Evolutionary conservation across 169 alveolate genomes (phyloP).

Genomic region (Plasmodium vivax): DNA sequence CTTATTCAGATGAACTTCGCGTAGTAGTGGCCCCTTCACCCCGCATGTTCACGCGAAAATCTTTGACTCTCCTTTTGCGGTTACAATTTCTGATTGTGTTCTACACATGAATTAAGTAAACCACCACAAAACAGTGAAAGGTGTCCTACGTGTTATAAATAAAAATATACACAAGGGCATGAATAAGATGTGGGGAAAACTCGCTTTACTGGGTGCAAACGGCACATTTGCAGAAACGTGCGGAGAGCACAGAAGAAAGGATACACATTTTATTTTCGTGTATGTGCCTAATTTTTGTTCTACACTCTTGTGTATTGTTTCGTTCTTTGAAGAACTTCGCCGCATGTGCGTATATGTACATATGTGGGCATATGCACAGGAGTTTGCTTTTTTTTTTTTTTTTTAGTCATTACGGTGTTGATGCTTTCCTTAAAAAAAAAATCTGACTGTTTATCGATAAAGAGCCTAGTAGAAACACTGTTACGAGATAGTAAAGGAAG

Average conservation of each 20-base stretch:
- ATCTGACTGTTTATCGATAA: conserved; percentile 52
- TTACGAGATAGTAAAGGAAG: neutral
- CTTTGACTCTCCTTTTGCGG: neutral
- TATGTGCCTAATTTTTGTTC: neutral
- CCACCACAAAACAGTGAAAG: conserved; percentile 38
- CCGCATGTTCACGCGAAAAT: neutral
- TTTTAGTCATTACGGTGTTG: conserved; percentile 28
- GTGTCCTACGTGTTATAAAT: conserved; percentile 39
- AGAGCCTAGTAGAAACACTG: conserved; percentile 57
- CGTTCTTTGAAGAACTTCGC: neutral
- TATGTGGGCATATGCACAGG: neutral
- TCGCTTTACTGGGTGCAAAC: neutral
- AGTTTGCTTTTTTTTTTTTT: neutral
- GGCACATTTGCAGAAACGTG: neutral
- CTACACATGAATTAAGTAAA: conserved; percentile 60
- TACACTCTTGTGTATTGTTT: neutral
- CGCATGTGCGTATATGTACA: neutral
- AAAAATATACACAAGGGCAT: neutral
- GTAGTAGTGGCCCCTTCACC: neutral
- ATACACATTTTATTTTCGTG: neutral
- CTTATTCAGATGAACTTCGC: neutral
- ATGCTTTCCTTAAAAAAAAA: conserved; percentile 51
- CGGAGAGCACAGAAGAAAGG: neutral
- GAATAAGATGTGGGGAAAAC: neutral
- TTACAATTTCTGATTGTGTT: neutral